phyloP scores from a whole-genome alignment of 192 early-diverging fungal genomes.

The Piromyces finnis region DNA sequence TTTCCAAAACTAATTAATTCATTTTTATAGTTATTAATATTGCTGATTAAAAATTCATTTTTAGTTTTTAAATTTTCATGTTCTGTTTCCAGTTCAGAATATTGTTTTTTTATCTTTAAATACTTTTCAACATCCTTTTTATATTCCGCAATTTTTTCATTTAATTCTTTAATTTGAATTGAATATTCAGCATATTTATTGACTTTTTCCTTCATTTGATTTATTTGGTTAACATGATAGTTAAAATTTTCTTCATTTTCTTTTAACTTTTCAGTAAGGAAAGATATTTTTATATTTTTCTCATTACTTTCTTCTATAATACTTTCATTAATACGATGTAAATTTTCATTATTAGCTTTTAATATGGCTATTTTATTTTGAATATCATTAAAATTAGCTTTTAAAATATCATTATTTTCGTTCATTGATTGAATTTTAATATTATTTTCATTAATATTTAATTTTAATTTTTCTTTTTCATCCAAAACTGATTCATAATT shows the following conservation, averaged over 20 bases:
- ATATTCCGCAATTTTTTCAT: background rate
- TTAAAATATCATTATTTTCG: background rate
- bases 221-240: background rate
- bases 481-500: background rate
- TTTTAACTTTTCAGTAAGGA: background rate
- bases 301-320: background rate
- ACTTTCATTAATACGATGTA: background rate
- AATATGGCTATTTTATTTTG: background rate
- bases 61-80: background rate
- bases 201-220: background rate
- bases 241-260: background rate
- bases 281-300: background rate
- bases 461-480: background rate
- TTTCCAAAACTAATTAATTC: background rate
- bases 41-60: background rate
- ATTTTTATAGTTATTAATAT: background rate
- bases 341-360: background rate
- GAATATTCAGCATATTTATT: background rate
- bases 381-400: background rate
- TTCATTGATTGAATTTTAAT: background rate
- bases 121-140: background rate
- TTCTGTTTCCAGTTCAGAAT: background rate
- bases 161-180: background rate
- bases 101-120: background rate
- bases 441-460: background rate